Evolutionary conservation across 495 filamentous ascomycete species (phyloP), one percentile per base, ranked within the genome.

Genomic region (Margaritispora aquatica): DNA sequence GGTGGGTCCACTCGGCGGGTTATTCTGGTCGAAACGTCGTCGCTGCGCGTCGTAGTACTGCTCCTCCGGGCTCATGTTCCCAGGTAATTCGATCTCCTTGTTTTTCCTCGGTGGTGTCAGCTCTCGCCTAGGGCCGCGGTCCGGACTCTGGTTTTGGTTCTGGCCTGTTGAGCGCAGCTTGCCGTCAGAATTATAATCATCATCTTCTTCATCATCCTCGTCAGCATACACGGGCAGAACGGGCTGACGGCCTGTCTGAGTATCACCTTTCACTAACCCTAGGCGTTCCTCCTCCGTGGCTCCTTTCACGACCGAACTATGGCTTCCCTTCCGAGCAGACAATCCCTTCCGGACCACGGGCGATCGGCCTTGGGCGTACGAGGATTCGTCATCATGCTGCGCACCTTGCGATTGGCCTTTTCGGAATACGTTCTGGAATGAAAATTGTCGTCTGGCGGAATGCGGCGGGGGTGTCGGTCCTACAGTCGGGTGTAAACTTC

Each of bases 221-320:
- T 63, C 63, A n/a, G 74, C 74, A 51, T 74, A 75, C 0, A 64
- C 65, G 22, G 68, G 74, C 15, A 74, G 48, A 11, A 69, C 53
- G 2, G 79, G 75, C 66, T 72, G 59, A 23, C 57, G 59, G 11
- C 54, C 56, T 17, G 78, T 77, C 1, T 63, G 65, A 0, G 74
- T 77, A 64, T 92, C 89, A 15, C 90, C 91, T 66, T 86, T 85
- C 4, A 97, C 93, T 1, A 98, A 80, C 0, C 94, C 94, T 20
- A 96, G 68, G 31, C 82, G 78, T 65, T 98, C 94, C 70, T 98
- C 94, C 65, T 97, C 94, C 0, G 92, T 96, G 7, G 82, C 81
- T 50, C 72, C 73, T 60, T 79, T 80, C 21, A 67, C 71, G 36
- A 78, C 77, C 17, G 54, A 72, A 66, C 67, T 74, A 44, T 44